Evolutionary conservation across 768 basidiomycete genomes (phyloP).

Genomic region (Pleurotus tuber-regium): DNA sequence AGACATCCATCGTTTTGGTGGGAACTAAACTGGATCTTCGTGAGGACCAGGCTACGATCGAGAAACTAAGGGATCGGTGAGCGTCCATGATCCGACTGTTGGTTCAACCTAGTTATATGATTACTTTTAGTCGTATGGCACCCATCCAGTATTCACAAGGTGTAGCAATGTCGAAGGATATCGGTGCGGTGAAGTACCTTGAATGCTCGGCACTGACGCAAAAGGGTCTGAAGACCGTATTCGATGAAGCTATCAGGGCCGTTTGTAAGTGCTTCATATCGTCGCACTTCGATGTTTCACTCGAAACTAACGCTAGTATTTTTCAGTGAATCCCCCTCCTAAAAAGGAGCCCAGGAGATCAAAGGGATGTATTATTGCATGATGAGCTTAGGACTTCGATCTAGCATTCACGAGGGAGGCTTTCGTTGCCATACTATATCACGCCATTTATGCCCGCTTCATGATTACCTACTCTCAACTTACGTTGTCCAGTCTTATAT

Average conservation of each 20-base stretch:
- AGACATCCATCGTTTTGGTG: slow-evolving; percentile 89
- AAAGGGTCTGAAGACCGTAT: slow-evolving; percentile 98
- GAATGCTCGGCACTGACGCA: slow-evolving; percentile 97
- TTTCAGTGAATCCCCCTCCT: slow-evolving; percentile 72
- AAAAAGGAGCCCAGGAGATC: slow-evolving; percentile 50
- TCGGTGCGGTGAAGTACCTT: slow-evolving; percentile 93
- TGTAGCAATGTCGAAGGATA: slow-evolving; percentile 87
- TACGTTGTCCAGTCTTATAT: slow-evolving; percentile 16
- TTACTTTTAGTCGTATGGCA: slow-evolving; percentile 74
- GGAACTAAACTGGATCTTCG: slow-evolving; percentile 98
- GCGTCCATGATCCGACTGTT: slow-evolving; percentile 18
- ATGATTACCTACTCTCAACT: slow-evolving; percentile 39
- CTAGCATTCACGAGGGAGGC: slow-evolving; percentile 23
- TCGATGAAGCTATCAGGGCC: slow-evolving; percentile 97
- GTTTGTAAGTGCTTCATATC: slow-evolving; percentile 64
- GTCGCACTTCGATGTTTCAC: neutral
- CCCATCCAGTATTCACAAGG: slow-evolving; percentile 94
- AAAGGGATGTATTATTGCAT: slow-evolving; percentile 71
- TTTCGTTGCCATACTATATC: slow-evolving; percentile 42
- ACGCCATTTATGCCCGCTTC: slow-evolving; percentile 70
- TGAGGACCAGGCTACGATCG: slow-evolving; percentile 89
- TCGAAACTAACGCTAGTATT: neutral
- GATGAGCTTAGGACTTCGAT: slow-evolving; percentile 30
- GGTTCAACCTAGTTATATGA: neutral
- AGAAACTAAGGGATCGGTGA: slow-evolving; percentile 89